A percentile compares a stretch with the other conserved stretches of the same genome.
These are phyloP conservation scores for Fagus crenata DNA, from an alignment of 306 rosid genomes.

Conservation along the genomic window DNA sequence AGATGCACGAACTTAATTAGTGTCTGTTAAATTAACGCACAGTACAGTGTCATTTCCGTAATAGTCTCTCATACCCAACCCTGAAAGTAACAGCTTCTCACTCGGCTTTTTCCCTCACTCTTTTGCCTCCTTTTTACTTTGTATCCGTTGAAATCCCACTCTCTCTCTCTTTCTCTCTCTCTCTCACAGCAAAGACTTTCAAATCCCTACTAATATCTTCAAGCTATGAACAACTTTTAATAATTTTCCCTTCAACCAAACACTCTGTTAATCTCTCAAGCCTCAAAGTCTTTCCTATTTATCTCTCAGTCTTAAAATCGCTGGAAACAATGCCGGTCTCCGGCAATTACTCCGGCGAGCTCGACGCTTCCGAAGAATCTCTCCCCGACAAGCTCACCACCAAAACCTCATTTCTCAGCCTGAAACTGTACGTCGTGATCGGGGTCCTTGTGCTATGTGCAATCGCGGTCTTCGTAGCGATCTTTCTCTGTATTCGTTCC, in stretches of 20 bases:
- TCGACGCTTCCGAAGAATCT: conserved; percentile 25
- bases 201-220: conserved; percentile 15
- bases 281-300: conserved; percentile 19
- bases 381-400: conserved; percentile 41
- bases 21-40: no score
- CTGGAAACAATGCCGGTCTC: conserved; percentile 57
- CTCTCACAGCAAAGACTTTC: not conserved
- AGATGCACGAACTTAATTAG: no score
- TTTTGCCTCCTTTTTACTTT: conserved; percentile 23
- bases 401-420: conserved; percentile 37
- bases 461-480: conserved; percentile 37
- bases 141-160: conserved; percentile 64
- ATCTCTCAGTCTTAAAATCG: not conserved
- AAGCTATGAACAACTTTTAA: not conserved
- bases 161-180: not conserved
- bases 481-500: conserved; percentile 55
- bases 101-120: not conserved
- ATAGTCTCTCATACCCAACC: conserved; percentile 20
- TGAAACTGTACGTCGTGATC: conserved; percentile 54
- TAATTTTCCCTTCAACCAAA: conserved; percentile 34
- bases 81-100: conserved; percentile 28
- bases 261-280: not conserved
- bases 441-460: conserved; percentile 38
- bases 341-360: conserved; percentile 6
- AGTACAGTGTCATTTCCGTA: conserved; percentile 32